Conservation (phyloP, 352 stramenopile species). For the Elongisporangium prolatum region DNA sequence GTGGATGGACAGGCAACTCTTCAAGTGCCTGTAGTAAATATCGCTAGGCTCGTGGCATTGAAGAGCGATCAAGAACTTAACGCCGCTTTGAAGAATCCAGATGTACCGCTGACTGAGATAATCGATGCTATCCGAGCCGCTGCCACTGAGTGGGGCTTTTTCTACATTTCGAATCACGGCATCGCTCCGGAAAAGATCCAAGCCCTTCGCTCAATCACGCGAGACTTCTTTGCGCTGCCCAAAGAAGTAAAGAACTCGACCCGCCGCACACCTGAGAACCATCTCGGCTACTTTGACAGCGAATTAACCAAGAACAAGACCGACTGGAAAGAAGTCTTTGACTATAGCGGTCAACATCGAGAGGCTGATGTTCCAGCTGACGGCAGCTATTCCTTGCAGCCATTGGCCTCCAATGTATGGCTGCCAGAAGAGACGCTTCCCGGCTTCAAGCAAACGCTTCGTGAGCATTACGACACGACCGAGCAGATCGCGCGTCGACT, state of each 20-base stretch:
- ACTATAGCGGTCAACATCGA: constrained; percentile 23
- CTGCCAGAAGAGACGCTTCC: too few relatives aligned
- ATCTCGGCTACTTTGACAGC: constrained; percentile 86
- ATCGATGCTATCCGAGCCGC: constrained; percentile 36
- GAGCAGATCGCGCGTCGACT: too few relatives aligned
- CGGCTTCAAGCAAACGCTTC: too few relatives aligned
- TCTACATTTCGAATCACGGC: constrained; percentile 80
- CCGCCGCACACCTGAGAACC: constrained; percentile 64
- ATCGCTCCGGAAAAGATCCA: constrained; percentile 44
- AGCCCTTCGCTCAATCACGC: constrained; percentile 39
- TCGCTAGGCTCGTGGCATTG: constrained; percentile 18
- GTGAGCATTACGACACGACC: too few relatives aligned
- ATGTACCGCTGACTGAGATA: constrained; percentile 10
- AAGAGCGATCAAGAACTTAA: constrained; percentile 13
- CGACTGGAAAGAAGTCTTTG: constrained; percentile 85
- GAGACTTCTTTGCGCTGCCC: constrained; percentile 69
- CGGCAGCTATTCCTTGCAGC: constrained; percentile 25
- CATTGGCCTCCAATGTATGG: constrained; percentile 58
- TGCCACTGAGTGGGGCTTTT: constrained; percentile 81
- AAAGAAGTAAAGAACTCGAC: constrained; percentile 37
- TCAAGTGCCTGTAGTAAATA: constrained; percentile 24
- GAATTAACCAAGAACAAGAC: constrained; percentile 86
- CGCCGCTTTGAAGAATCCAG: background rate
- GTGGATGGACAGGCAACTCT: too few relatives aligned
- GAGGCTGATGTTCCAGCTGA: constrained; percentile 4